Conservation (phyloP, 352 stramenopile genomes). For the Pythium sp. region DNA sequence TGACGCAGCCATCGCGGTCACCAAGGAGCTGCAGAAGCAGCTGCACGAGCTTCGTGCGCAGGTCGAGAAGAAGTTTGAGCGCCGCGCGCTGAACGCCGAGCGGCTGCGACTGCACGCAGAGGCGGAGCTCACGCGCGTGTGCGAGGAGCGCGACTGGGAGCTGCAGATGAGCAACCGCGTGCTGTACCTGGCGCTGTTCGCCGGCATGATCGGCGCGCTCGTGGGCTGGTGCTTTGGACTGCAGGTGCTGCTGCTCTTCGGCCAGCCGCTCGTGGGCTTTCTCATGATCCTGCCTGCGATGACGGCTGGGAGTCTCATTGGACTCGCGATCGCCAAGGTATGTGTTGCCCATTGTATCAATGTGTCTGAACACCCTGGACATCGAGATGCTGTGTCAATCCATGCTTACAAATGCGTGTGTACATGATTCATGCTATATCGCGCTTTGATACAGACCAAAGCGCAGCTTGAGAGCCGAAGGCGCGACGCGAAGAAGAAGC, state of each 20-base stretch:
- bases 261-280: slow-evolving; percentile 60
- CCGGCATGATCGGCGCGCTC: slow-evolving; percentile 45
- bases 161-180: slow-evolving; percentile 40
- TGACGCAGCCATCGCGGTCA: slow-evolving; percentile 72
- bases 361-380: neutral
- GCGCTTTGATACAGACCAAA: slow-evolving; percentile 29
- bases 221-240: slow-evolving; percentile 49
- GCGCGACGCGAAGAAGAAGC: slow-evolving; percentile 33
- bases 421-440: neutral
- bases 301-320: slow-evolving; percentile 39
- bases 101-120: slow-evolving; percentile 64
- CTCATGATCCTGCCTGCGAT: slow-evolving; percentile 65
- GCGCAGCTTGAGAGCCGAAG: slow-evolving; percentile 51
- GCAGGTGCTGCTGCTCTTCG: slow-evolving; percentile 44
- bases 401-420: neutral
- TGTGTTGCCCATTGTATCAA: neutral
- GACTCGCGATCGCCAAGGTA: slow-evolving; percentile 59
- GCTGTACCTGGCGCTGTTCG: slow-evolving; percentile 53
- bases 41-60: slow-evolving; percentile 45
- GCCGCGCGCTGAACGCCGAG: slow-evolving; percentile 66
- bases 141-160: slow-evolving; percentile 54
- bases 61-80: slow-evolving; percentile 57
- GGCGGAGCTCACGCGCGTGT: slow-evolving; percentile 40
- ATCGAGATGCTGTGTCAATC: neutral
- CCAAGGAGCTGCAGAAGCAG: slow-evolving; percentile 68